A percentile compares a stretch with the other conserved stretches of the same genome.
These are phyloP conservation scores for Mrakia blollopis DNA, from an alignment of 768 basidiomycete genomes.

Conservation along the genomic window DNA sequence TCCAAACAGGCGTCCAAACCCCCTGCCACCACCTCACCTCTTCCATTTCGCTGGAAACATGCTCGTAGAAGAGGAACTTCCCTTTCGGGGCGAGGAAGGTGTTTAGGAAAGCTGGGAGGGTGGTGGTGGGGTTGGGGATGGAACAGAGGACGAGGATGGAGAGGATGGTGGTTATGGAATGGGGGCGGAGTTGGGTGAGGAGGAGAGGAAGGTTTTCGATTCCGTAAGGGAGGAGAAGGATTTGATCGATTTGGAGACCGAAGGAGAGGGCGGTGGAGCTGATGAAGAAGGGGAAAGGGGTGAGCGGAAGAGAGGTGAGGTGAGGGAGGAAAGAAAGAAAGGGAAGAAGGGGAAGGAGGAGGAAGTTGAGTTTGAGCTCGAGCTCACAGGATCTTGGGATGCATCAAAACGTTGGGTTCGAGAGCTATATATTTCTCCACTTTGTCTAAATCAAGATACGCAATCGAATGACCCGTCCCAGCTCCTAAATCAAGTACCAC, in stretches of 20 bases:
- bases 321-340: too few species aligned
- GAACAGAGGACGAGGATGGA: conserved; percentile 30
- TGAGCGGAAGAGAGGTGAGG: not conserved
- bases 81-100: conserved; percentile 49
- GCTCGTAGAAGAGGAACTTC: not conserved
- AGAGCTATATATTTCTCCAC: conserved; percentile 66
- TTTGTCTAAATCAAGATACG: conserved; percentile 55
- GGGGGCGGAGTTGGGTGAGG: conserved; percentile 61
- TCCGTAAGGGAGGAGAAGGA: conserved; percentile 36
- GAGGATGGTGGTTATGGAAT: conserved; percentile 50
- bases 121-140: conserved; percentile 38
- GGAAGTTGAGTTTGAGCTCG: too few species aligned
- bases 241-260: not conserved
- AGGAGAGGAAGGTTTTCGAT: conserved; percentile 53
- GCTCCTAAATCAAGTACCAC: conserved; percentile 65
- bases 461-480: conserved; percentile 60
- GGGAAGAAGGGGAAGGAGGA: not conserved
- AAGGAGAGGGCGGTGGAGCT: not conserved
- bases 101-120: conserved; percentile 57
- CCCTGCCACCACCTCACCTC: not conserved
- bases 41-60: not conserved
- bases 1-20: not conserved
- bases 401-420: conserved; percentile 67
- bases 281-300: not conserved
- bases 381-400: conserved; percentile 48